Base-by-base conservation (phyloP, 163 green algal genomes). In the Prototheca wickerhamii region DNA sequence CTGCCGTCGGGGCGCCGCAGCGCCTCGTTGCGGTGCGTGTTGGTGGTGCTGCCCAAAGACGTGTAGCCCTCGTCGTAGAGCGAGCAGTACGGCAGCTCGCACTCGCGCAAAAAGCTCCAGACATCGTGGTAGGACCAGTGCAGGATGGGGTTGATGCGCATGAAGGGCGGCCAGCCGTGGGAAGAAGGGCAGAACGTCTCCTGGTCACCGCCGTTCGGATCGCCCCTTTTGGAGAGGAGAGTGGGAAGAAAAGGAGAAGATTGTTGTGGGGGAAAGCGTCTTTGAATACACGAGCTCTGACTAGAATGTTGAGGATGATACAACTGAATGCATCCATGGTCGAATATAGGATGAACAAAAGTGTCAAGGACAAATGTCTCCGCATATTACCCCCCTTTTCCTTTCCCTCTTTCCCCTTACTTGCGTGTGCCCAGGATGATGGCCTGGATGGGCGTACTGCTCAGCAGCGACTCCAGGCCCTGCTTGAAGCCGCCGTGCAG, bases 101-200 rank as follows among this genome's bases (percentile, higher is more conserved):
- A 67, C 5, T 50, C 54, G 6, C 68, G 64, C 29, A 96, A 77
- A 73, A 95, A 94, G 20, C 70, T 58, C 89, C 89, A 96, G 20
- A 96, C 89, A 56, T 97, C 88, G 43, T 80, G 67, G 75, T 97
- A 98, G 20, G 63, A 83, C 91, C 91, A 98, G 67, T 95, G 79
- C 46, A 97, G 71, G 31, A 98, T 90, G 37, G 91, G 91, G 76
- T 98, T 98, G 35, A 98, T 78, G 17, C 92, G 80, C 91, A 98
- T 96, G 80, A 98, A 98, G 53, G 89, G 68, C 23, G 92, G 91
- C 91, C 91, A 98, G 57, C 85, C 91, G 1, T 72, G 60, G 34
- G 66, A 87, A 66, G 73, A 90, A 26, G 91, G 90, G 52, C 84
- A 94, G 74, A 96, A 98, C 18, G 75, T 71, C 20, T 94, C 86